phyloP scores from a whole-genome alignment of 2,329 filamentous ascomycete species.

The Paecilomyces niveus region DNA sequence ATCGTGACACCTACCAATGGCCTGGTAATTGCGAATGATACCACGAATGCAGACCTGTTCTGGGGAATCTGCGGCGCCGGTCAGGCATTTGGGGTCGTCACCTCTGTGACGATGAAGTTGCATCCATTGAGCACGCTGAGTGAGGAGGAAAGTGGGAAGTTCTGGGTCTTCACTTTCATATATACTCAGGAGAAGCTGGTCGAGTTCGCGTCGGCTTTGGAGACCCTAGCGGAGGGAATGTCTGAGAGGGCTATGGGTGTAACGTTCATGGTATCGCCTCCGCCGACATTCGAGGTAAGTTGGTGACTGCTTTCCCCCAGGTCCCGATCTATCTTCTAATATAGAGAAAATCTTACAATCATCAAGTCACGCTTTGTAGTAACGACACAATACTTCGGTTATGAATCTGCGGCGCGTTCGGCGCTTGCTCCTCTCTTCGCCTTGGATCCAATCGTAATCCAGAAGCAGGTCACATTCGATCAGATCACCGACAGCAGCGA shows the following conservation, averaged over 20 bases:
- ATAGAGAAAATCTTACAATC: neutral
- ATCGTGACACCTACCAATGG: neutral
- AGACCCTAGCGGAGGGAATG: neutral
- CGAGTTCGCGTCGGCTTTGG: neutral
- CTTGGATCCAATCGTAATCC: neutral
- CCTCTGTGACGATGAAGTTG: neutral
- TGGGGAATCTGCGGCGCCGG: slow-evolving; percentile 17
- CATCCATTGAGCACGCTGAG: neutral
- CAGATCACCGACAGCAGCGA: neutral
- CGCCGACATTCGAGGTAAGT: neutral
- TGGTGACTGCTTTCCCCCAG: neutral
- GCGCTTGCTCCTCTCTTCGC: neutral
- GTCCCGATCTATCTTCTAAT: neutral
- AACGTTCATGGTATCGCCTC: neutral
- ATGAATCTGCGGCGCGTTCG: neutral
- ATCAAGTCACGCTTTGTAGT: neutral
- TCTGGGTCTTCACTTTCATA: neutral
- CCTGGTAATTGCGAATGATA: neutral
- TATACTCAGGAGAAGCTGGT: neutral
- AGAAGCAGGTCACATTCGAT: neutral
- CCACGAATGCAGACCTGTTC: slow-evolving; percentile 13
- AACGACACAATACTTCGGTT: neutral
- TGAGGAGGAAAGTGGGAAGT: neutral
- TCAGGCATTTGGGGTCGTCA: slow-evolving; percentile 16
- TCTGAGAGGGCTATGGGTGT: neutral